These are phyloP conservation scores for Metschnikowia peoriensis DNA, from an alignment of 805 yeast genomes.

Conservation along the genomic window DNA sequence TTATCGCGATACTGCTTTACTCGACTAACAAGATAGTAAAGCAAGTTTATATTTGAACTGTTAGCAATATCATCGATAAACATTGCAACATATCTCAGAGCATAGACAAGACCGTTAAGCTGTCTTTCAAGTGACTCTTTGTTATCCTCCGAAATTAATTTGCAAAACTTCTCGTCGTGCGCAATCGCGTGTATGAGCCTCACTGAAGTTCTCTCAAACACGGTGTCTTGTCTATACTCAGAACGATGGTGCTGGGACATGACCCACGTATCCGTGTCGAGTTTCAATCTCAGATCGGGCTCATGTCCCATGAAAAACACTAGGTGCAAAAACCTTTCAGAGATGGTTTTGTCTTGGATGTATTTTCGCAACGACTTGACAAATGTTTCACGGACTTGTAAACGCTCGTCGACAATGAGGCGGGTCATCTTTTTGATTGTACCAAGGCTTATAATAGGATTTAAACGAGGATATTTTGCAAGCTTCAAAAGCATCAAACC, in stretches of 20 bases:
- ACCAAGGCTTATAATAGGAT: slow-evolving; percentile 49
- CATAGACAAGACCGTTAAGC: slow-evolving; percentile 49
- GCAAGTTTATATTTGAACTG: slow-evolving; percentile 64
- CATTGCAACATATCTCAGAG: slow-evolving; percentile 58
- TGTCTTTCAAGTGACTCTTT: slow-evolving; percentile 11
- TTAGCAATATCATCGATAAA: slow-evolving; percentile 59
- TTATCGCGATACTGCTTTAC: slow-evolving; percentile 76
- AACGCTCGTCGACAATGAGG: slow-evolving; percentile 65
- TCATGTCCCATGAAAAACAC: slow-evolving; percentile 77
- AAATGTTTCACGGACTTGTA: slow-evolving; percentile 54
- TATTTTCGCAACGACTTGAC: slow-evolving; percentile 49
- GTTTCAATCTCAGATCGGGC: slow-evolving; percentile 51
- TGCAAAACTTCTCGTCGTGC: slow-evolving; percentile 67
- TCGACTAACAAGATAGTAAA: slow-evolving; percentile 75
- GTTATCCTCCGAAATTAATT: slow-evolving; percentile 29
- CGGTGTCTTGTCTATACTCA: slow-evolving; percentile 36
- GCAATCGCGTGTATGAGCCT: slow-evolving; percentile 68
- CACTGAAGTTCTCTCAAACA: slow-evolving; percentile 64
- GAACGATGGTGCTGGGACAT: slow-evolving; percentile 50
- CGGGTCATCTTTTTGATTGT: slow-evolving; percentile 54
- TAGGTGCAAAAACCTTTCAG: slow-evolving; percentile 65
- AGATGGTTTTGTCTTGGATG: slow-evolving; percentile 50
- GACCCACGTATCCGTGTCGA: slow-evolving; percentile 66
- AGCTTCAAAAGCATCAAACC: slow-evolving; percentile 64
- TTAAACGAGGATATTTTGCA: slow-evolving; percentile 53